These are phyloP conservation scores for Penicillium sp. DNA, from an alignment of 2,329 filamentous ascomycete species.

Conservation along the genomic window DNA sequence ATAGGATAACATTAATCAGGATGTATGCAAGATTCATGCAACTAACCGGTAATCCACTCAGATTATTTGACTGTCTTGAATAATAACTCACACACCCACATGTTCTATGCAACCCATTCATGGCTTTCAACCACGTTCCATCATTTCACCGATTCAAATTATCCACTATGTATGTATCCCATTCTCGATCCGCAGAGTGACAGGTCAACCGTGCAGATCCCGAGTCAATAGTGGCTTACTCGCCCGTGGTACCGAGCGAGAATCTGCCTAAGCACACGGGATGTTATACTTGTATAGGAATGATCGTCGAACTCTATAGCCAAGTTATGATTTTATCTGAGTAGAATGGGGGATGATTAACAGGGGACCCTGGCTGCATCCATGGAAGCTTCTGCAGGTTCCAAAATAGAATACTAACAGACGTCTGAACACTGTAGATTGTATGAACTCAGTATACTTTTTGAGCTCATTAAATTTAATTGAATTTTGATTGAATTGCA, in stretches of 20 bases:
- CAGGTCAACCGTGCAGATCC: constrained; percentile 7
- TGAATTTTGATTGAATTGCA: background rate
- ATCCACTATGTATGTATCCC: too few species aligned
- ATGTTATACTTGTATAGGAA: background rate
- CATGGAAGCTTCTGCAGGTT: background rate
- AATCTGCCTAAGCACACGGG: background rate
- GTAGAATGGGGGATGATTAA: background rate
- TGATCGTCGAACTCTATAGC: background rate
- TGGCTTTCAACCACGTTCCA: background rate
- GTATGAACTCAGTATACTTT: background rate
- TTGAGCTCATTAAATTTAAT: background rate
- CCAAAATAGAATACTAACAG: background rate
- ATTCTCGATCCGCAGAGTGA: background rate
- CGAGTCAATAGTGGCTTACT: background rate
- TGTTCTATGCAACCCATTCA: background rate
- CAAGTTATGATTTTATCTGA: background rate
- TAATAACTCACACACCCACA: background rate
- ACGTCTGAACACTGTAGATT: background rate
- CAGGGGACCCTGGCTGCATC: background rate
- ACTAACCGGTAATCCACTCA: background rate
- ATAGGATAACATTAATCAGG: background rate
- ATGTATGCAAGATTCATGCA: background rate
- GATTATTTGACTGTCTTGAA: background rate
- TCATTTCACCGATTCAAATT: background rate
- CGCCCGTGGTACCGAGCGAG: background rate